A percentile compares a stretch with the other conserved stretches of the same genome.
Conservation (phyloP, 1,139 yeast species). For the Blastobotrys illinoisensis region DNA sequence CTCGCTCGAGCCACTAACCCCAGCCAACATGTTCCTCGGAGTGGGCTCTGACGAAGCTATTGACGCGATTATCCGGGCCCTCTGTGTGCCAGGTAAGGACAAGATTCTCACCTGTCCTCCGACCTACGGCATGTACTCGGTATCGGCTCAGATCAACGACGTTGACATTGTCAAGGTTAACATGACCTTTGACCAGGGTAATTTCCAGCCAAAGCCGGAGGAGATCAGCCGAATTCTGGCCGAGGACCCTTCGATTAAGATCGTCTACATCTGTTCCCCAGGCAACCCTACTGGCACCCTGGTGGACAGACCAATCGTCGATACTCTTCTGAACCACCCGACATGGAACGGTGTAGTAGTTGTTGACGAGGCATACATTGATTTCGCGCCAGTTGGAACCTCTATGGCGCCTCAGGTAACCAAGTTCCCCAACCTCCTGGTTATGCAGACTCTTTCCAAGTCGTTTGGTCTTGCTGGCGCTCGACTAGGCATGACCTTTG, state of each 20-base stretch:
- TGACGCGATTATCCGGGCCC: conserved; percentile 79
- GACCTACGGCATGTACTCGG: conserved; percentile 94
- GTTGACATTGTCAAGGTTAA: conserved; percentile 73
- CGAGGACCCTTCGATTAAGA: conserved; percentile 57
- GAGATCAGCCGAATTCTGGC: conserved; percentile 49
- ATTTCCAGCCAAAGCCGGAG: conserved; percentile 61
- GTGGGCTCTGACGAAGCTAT: conserved; percentile 98
- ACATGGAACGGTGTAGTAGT: conserved; percentile 76
- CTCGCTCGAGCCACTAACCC: conserved; percentile 36
- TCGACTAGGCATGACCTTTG: conserved; percentile 74
- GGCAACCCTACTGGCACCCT: conserved; percentile 90
- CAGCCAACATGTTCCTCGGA: conserved; percentile 80
- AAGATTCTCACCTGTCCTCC: conserved; percentile 88
- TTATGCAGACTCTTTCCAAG: conserved; percentile 86
- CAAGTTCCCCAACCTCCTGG: conserved; percentile 76
- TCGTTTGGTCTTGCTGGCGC: conserved; percentile 96
- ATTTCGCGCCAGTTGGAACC: conserved; percentile 62
- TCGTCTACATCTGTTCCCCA: conserved; percentile 90
- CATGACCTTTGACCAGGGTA: conserved; percentile 40
- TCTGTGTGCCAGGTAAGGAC: conserved; percentile 76
- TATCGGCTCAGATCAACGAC: conserved; percentile 87
- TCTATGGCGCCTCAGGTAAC: conserved; percentile 80
- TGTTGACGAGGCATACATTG: conserved; percentile 93
- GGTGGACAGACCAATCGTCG: conserved; percentile 45
- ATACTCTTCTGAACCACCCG: conserved; percentile 46